Conservation (phyloP, 352 stramenopile species). For the Thalassiosira mediterranea region DNA sequence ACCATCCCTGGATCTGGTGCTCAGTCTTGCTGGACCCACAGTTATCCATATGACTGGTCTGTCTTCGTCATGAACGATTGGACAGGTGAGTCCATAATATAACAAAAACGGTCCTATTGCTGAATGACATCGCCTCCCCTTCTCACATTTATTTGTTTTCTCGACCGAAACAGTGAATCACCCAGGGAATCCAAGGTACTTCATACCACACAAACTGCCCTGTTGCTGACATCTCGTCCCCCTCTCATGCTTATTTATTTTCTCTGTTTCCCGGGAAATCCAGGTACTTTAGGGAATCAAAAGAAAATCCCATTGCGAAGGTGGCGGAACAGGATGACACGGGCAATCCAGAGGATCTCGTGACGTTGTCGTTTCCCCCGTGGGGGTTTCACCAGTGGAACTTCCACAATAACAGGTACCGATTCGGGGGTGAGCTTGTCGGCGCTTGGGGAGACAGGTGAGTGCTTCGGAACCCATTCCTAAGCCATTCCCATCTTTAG, state of each 20-base stretch:
- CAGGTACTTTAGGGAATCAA: conserved; percentile 26
- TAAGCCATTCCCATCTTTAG: conserved; percentile 43
- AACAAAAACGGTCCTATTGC: no score
- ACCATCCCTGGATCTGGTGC: conserved; percentile 16
- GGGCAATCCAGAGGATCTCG: conserved; percentile 37
- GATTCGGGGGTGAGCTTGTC: conserved; percentile 32
- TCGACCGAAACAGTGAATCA: conserved; percentile 43
- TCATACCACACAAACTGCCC: no score
- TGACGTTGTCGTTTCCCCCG: conserved; percentile 36
- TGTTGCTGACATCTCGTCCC: no score
- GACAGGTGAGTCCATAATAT: no score
- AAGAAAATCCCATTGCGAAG: conserved; percentile 38
- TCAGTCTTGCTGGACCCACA: conserved; percentile 48
- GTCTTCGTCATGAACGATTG: no score
- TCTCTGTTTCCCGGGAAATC: no score
- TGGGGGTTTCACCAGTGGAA: conserved; percentile 35
- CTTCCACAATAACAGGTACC: conserved; percentile 39
- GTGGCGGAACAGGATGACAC: conserved; percentile 38
- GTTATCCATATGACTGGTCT: conserved; percentile 35
- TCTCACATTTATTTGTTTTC: no score
- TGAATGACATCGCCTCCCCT: no score
- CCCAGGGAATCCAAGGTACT: conserved; percentile 25
- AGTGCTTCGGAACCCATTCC: not conserved
- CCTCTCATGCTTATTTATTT: no score
- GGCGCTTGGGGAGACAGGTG: conserved; percentile 38